phyloP scores from a whole-genome alignment of 2,329 filamentous ascomycete genomes.

The Annulohypoxylon truncatum region DNA sequence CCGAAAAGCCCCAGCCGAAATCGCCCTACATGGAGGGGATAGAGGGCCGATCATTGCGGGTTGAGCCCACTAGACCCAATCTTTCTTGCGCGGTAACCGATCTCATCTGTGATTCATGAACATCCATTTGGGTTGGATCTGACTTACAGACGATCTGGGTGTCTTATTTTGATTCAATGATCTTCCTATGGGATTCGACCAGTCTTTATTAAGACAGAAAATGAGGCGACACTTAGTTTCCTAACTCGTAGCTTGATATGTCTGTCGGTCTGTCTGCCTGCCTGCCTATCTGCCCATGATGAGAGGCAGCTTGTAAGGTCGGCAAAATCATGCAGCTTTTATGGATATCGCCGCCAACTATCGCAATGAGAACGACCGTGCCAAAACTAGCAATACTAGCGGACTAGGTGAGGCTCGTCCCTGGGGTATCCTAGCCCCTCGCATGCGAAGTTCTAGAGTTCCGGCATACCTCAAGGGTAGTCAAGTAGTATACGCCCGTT shows the following conservation, averaged over 20 bases:
- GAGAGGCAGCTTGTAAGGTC: conserved; percentile 1
- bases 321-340: conserved; percentile 1
- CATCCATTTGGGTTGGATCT: conserved; percentile 23
- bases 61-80: conserved; percentile 17
- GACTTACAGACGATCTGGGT: conserved; percentile 8
- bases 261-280: too few species aligned
- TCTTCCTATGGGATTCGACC: conserved; percentile 9
- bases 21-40: not conserved
- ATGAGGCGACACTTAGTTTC: not conserved
- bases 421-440: conserved; percentile 18
- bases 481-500: not conserved
- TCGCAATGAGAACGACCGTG: not conserved
- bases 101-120: conserved; percentile 27
- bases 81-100: conserved; percentile 16
- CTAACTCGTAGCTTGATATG: not conserved
- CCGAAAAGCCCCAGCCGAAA: not conserved
- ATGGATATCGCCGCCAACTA: not conserved
- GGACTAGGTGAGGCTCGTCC: conserved; percentile 17
- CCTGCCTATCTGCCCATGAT: not conserved
- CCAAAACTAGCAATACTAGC: conserved; percentile 3
- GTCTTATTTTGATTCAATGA: conserved; percentile 17
- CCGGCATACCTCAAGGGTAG: not conserved
- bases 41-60: conserved; percentile 17
- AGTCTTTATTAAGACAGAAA: not conserved
- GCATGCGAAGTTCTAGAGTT: conserved; percentile 26